Conservation (phyloP, 2,329 filamentous ascomycete genomes). For the Fusarium sacchari region DNA sequence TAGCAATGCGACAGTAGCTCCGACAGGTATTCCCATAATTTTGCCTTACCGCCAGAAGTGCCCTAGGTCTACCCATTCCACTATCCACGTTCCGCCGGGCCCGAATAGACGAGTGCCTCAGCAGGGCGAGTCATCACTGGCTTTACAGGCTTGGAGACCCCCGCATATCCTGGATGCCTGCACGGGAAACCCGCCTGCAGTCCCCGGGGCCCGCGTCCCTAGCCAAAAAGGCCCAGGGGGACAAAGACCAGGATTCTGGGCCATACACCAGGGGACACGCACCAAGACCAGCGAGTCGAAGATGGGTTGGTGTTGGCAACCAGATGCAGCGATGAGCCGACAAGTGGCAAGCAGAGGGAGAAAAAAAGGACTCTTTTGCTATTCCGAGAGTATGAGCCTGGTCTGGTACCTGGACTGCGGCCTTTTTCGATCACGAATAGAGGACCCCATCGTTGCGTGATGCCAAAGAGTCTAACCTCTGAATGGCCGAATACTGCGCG, state of each 20-base stretch:
- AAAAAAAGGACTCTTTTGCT: constrained; percentile 6
- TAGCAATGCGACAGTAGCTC: constrained; percentile 45
- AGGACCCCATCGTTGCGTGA: constrained; percentile 29
- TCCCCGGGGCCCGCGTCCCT: constrained; percentile 35
- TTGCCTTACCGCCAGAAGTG: constrained; percentile 31
- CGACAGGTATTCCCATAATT: constrained; percentile 34
- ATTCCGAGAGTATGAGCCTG: not conserved
- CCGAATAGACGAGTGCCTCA: constrained; percentile 29
- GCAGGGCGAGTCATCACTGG: constrained; percentile 38
- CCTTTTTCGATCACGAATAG: constrained; percentile 8
- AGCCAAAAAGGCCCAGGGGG: constrained; percentile 38
- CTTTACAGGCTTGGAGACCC: constrained; percentile 31
- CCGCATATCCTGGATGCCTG: constrained; percentile 41
- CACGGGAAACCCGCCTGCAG: constrained; percentile 43
- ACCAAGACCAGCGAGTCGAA: constrained; percentile 35
- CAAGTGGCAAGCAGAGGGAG: constrained; percentile 38
- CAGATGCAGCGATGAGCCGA: constrained; percentile 46
- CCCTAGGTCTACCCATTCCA: constrained; percentile 29
- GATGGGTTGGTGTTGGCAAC: constrained; percentile 32
- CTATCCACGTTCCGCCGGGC: constrained; percentile 28
- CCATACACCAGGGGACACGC: constrained; percentile 46
- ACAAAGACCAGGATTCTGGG: constrained; percentile 30
- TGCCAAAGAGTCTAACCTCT: not conserved
- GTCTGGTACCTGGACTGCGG: not conserved
- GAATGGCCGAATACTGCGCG: constrained; percentile 5